phyloP scores from a whole-genome alignment of 805 yeast species.

The Saturnispora gosingensis region DNA sequence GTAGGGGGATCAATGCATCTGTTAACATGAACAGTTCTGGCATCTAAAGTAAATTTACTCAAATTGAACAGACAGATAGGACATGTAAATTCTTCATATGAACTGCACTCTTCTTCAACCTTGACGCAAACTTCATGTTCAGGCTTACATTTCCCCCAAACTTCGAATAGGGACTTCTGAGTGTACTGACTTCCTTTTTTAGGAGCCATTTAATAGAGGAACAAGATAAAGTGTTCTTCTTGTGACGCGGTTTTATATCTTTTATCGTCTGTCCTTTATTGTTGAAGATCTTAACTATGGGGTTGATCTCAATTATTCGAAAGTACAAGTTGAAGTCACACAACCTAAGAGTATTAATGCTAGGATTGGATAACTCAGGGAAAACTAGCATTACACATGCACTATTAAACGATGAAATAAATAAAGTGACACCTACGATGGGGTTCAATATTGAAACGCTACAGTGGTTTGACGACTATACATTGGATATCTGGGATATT shows the following conservation, averaged over 20 bases:
- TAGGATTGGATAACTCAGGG: slow-evolving; percentile 90
- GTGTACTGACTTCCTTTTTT: not conserved
- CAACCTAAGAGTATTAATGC: slow-evolving; percentile 60
- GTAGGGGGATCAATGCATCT: slow-evolving; percentile 33
- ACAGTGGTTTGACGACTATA: slow-evolving; percentile 30
- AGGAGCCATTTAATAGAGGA: not conserved
- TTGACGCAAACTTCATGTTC: not conserved
- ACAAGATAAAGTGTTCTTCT: not conserved
- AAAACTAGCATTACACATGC: slow-evolving; percentile 47
- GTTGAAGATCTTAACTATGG: not conserved
- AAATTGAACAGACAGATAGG: slow-evolving; percentile 43
- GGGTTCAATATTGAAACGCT: slow-evolving; percentile 82
- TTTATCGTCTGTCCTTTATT: not conserved
- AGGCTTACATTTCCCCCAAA: not conserved
- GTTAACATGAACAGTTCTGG: slow-evolving; percentile 47
- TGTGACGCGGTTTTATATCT: not conserved
- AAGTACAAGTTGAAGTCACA: slow-evolving; percentile 12
- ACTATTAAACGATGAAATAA: not conserved
- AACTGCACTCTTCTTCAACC: slow-evolving; percentile 9
- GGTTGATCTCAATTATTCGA: slow-evolving; percentile 2
- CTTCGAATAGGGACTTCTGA: slow-evolving; percentile 2
- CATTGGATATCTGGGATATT: slow-evolving; percentile 70
- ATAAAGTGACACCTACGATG: slow-evolving; percentile 63
- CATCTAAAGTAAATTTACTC: slow-evolving; percentile 30
- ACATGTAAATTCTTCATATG: slow-evolving; percentile 27